These are phyloP conservation scores for Candida vartiovaarae DNA, from an alignment of 805 yeast species.

Conservation along the genomic window DNA sequence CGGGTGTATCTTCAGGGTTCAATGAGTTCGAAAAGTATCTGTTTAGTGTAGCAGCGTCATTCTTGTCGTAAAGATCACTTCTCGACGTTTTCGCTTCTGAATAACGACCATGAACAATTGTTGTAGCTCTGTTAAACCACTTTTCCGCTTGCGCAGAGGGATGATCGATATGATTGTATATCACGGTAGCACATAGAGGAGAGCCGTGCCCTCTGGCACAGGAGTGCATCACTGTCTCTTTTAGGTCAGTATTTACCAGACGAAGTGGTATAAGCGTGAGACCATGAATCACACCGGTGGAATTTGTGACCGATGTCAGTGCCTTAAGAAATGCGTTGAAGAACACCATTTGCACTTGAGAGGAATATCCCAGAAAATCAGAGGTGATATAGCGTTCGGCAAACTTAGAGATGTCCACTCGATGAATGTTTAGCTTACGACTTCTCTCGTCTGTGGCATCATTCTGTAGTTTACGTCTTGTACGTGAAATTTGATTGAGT, in stretches of 20 bases:
- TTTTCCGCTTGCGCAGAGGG: neutral
- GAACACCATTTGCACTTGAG: slow-evolving; percentile 4
- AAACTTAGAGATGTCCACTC: slow-evolving; percentile 12
- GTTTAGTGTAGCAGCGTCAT: neutral
- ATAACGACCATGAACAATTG: too few relatives aligned
- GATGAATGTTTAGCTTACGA: slow-evolving; percentile 11
- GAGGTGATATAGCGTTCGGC: neutral
- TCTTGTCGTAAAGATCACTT: neutral
- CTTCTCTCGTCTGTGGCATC: neutral
- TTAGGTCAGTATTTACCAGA: slow-evolving; percentile 1
- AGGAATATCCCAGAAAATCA: neutral
- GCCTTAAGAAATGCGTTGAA: slow-evolving; percentile 10
- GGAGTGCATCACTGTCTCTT: slow-evolving; percentile 10
- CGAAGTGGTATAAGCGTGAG: slow-evolving; percentile 7
- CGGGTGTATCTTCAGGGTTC: neutral
- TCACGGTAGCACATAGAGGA: neutral
- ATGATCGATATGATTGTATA: neutral
- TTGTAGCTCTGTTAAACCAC: neutral
- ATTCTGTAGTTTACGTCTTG: slow-evolving; percentile 2
- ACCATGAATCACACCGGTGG: slow-evolving; percentile 14
- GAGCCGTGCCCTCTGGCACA: slow-evolving; percentile 11
- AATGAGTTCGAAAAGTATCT: neutral
- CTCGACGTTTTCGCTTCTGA: too few relatives aligned
- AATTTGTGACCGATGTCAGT: slow-evolving; percentile 8
- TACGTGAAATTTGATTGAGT: slow-evolving; percentile 2